A percentile compares a stretch with the other conserved stretches of the same genome.
These are phyloP conservation scores for Lenwebbia sp. DNA, from an alignment of 345 rosid species.

Conservation along the genomic window DNA sequence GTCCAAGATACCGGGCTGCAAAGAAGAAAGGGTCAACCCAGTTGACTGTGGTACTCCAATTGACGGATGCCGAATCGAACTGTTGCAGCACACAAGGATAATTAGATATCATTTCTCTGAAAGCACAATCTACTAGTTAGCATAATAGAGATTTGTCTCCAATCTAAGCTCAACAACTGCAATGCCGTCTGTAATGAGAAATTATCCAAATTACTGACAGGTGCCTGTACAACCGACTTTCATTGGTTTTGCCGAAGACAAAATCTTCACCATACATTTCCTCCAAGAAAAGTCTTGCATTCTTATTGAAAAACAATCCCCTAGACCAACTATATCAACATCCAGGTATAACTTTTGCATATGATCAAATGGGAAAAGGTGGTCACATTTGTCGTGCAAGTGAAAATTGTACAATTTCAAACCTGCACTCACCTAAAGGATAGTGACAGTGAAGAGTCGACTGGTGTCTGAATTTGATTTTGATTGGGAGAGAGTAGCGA, in stretches of 20 bases:
- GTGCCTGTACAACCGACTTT: neutral
- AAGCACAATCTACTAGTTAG: neutral
- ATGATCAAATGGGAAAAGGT: neutral
- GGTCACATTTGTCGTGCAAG: neutral
- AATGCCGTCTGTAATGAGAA: neutral
- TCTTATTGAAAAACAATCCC: neutral
- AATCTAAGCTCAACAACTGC: neutral
- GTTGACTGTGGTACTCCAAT: slow-evolving; percentile 57
- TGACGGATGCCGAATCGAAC: slow-evolving; percentile 58
- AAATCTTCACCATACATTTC: neutral
- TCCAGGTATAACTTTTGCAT: neutral
- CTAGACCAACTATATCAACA: neutral
- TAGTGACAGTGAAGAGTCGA: slow-evolving; percentile 68
- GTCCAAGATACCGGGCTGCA: slow-evolving; percentile 63
- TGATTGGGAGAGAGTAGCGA: slow-evolving; percentile 63
- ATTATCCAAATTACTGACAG: neutral
- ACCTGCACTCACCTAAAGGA: slow-evolving; percentile 55
- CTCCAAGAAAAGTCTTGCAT: neutral
- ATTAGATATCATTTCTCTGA: neutral
- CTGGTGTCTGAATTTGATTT: slow-evolving; percentile 36
- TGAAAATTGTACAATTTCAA: neutral
- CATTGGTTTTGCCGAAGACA: neutral
- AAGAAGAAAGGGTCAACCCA: slow-evolving; percentile 44
- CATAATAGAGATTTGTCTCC: neutral
- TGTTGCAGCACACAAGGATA: slow-evolving; percentile 8